phyloP scores from a whole-genome alignment of 2,329 filamentous ascomycete species.

The Teratosphaeria gauchensis region DNA sequence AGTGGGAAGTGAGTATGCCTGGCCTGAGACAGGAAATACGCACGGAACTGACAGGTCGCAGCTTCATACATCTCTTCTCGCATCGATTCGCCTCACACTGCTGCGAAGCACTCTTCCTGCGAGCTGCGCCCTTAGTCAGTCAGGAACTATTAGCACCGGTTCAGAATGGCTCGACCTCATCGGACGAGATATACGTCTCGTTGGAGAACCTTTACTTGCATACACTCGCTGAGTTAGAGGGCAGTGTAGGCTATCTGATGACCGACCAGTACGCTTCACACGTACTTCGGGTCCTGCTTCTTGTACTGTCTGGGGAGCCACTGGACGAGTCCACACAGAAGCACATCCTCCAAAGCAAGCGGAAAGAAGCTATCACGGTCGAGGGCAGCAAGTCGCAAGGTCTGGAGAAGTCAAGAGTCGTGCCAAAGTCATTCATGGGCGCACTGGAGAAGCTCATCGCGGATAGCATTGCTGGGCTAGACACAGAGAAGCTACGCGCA shows the following conservation, averaged over 20 bases:
- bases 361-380: constrained; percentile 73
- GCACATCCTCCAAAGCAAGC: constrained; percentile 78
- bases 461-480: constrained; percentile 64
- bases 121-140: constrained; percentile 68
- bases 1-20: constrained; percentile 52
- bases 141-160: constrained; percentile 51
- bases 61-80: constrained; percentile 78
- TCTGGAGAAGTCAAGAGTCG: constrained; percentile 30
- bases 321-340: constrained; percentile 60
- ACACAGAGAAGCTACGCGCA: constrained; percentile 69
- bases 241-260: constrained; percentile 70
- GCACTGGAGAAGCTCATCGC: constrained; percentile 74
- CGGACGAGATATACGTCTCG: constrained; percentile 44
- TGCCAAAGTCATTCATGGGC: constrained; percentile 68
- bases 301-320: constrained; percentile 76
- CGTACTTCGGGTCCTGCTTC: constrained; percentile 71
- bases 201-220: constrained; percentile 81
- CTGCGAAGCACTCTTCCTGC: constrained; percentile 84
- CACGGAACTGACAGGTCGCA: constrained; percentile 15
- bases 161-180: constrained; percentile 9
- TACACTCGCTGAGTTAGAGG: constrained; percentile 79
- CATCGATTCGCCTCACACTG: constrained; percentile 97
- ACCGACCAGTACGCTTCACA: constrained; percentile 89
- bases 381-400: constrained; percentile 43
- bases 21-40: background rate